phyloP scores from a whole-genome alignment of 352 stramenopile genomes.

The Thraustochytrium striatum region DNA sequence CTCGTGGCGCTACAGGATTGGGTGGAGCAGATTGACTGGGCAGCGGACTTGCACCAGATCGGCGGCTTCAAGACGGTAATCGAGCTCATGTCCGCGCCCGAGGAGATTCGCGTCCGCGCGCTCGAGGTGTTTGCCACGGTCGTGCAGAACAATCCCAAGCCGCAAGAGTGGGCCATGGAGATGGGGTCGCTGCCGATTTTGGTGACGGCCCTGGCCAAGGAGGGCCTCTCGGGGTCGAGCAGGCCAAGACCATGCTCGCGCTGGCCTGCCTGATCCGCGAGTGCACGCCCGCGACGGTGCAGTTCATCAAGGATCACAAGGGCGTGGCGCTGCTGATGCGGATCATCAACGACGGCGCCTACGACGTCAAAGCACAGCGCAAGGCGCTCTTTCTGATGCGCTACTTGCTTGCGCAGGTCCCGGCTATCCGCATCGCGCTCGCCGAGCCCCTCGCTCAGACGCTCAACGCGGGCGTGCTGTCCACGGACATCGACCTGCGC shows the following conservation, averaged over 20 bases:
- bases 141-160: slow-evolving; percentile 30
- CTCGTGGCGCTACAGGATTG: slow-evolving; percentile 8
- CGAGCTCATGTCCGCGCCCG: background rate
- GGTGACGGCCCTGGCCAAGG: background rate
- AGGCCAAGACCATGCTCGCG: slow-evolving; percentile 20
- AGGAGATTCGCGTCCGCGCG: slow-evolving; percentile 11
- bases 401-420: slow-evolving; percentile 25
- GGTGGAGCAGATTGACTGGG: slow-evolving; percentile 45
- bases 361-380: slow-evolving; percentile 6
- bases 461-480: slow-evolving; percentile 20
- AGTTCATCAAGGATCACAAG: slow-evolving; percentile 45
- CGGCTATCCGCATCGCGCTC: slow-evolving; percentile 27
- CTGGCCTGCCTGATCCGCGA: slow-evolving; percentile 29
- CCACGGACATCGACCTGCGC: slow-evolving; percentile 17
- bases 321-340: slow-evolving; percentile 13
- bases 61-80: slow-evolving; percentile 30
- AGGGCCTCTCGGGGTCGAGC: background rate
- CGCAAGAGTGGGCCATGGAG: slow-evolving; percentile 30
- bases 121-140: slow-evolving; percentile 24
- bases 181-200: background rate
- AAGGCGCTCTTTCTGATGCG: slow-evolving; percentile 44
- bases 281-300: slow-evolving; percentile 15
- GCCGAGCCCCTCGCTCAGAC: background rate
- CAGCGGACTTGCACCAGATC: slow-evolving; percentile 11
- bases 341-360: slow-evolving; percentile 10